These are phyloP conservation scores for Camillea tinctor DNA, from an alignment of 2,329 filamentous ascomycete species.

Conservation along the genomic window DNA sequence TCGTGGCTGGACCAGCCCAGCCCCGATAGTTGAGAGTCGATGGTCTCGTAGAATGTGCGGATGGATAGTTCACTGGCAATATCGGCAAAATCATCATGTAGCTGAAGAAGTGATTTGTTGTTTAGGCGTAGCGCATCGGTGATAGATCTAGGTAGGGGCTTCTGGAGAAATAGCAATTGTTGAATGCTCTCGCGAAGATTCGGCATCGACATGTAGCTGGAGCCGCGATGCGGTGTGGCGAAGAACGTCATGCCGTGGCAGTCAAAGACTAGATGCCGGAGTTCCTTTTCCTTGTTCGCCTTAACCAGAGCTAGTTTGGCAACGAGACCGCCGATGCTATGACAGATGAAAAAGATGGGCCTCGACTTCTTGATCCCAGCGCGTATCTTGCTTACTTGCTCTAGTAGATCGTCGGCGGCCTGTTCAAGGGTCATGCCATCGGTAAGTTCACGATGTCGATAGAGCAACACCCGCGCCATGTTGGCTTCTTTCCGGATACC, in stretches of 20 bases:
- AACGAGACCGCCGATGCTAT: conserved; percentile 61
- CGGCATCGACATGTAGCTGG: conserved; percentile 59
- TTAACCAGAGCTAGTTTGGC: conserved; percentile 56
- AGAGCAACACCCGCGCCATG: conserved; percentile 50
- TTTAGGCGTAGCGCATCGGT: conserved; percentile 51
- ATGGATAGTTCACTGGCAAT: conserved; percentile 58
- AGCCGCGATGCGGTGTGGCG: conserved; percentile 61
- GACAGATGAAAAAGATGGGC: conserved; percentile 59
- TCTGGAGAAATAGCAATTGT: conserved; percentile 49
- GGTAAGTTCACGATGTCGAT: conserved; percentile 44
- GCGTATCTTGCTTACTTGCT: conserved; percentile 40
- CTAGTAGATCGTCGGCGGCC: conserved; percentile 47
- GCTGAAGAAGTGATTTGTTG: conserved; percentile 45
- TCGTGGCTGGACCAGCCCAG: conserved; percentile 34
- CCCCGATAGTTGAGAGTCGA: conserved; percentile 56
- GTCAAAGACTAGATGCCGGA: conserved; percentile 48
- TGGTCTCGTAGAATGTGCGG: conserved; percentile 64
- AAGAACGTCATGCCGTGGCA: conserved; percentile 63
- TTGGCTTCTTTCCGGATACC: conserved; percentile 49
- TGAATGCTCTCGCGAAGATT: conserved; percentile 56
- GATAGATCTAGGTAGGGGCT: conserved; percentile 49
- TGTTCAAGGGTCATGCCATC: conserved; percentile 43
- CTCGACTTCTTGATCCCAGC: conserved; percentile 36
- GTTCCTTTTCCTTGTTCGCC: conserved; percentile 38
- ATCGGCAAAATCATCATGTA: conserved; percentile 55